These are phyloP conservation scores for Camelina hispida DNA, from an alignment of 345 rosid genomes.

Conservation along the genomic window DNA sequence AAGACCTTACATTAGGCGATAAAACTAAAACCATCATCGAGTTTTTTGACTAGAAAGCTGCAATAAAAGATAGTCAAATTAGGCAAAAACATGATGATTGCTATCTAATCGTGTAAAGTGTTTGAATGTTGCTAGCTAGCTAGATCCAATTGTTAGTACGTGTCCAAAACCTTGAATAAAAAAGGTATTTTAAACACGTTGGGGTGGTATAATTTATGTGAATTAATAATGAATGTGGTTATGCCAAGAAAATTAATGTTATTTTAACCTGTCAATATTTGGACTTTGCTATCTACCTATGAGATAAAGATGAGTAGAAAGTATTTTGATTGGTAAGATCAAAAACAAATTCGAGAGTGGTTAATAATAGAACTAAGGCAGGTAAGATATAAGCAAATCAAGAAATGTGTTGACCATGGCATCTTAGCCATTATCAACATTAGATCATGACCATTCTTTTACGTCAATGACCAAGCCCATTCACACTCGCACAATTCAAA, in stretches of 20 bases:
- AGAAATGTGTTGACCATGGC: slow-evolving; percentile 15
- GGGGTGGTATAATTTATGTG: slow-evolving; percentile 26
- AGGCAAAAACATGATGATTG: slow-evolving; percentile 39
- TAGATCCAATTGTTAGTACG: slow-evolving; percentile 41
- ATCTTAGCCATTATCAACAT: slow-evolving; percentile 30
- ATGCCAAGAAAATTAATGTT: slow-evolving; percentile 35
- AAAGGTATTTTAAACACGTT: slow-evolving; percentile 20
- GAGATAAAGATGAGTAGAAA: slow-evolving; percentile 37
- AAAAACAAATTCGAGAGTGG: slow-evolving; percentile 42
- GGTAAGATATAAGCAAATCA: slow-evolving; percentile 43
- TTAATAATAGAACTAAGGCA: slow-evolving; percentile 41
- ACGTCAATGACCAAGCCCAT: slow-evolving; percentile 28
- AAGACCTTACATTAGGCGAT: neutral
- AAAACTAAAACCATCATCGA: slow-evolving; percentile 23
- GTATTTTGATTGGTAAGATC: slow-evolving; percentile 41
- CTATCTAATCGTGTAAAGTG: slow-evolving; percentile 31
- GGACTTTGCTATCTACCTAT: slow-evolving; percentile 40
- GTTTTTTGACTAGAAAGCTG: slow-evolving; percentile 17
- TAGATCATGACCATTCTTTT: slow-evolving; percentile 33
- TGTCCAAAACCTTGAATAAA: slow-evolving; percentile 37
- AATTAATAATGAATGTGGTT: slow-evolving; percentile 31
- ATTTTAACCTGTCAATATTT: slow-evolving; percentile 35
- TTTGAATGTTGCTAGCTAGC: slow-evolving; percentile 36
- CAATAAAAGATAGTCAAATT: slow-evolving; percentile 31
- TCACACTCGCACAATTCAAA: slow-evolving; percentile 19